Evolutionary conservation across 2,329 filamentous ascomycete genomes (phyloP), one percentile per base, ranked within the genome.

Genomic region (Exserohilum turcica): DNA sequence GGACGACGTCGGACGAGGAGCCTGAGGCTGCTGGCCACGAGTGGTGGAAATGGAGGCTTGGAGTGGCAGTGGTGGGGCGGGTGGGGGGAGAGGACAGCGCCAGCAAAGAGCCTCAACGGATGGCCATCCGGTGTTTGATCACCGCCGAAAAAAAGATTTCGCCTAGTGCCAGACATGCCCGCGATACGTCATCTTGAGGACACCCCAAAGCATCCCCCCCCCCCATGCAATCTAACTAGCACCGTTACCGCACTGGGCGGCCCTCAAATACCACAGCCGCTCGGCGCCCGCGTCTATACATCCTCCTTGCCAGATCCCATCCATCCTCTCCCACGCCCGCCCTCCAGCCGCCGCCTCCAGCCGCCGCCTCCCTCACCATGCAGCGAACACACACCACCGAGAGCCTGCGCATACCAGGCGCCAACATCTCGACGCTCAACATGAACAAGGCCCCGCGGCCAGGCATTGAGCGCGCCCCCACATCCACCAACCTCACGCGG

Each of bases 81-180:
- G 61, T 64, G 64, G 63, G 58, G 48, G 33, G 61, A 63, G 63
- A 59, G 58, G 47, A 53, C 60, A 49, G 49, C 53, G 52, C 59
- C 58, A 54, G 51, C 50, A 60, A 24, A 58, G 61, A 66, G 57
- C 43, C 64, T 64, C 62, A 66, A 61, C 56, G 48, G 48, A 61
- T 48, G 50, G 38, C n/a, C 39, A 37, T 32, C 27, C 47, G 39
- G 47, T 40, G 50, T 50, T 59, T 57, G 43, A 54, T 31, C 48
- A 45, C 12, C 35, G 43, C 60, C 21, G 21, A 53, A 38, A 49
- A 60, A 62, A 61, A 64, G 54, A 58, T 65, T 67, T 65, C 63
- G 64, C 64, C 61, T 65, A 64, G 63, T 56, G 61, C 37, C n/a
- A n/a, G n/a, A n/a, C n/a, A n/a, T 54, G 57, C 58, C 61, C 52